Percentiles rank a stretch among this genome's conserved stretches.
Evolutionary conservation across 495 filamentous ascomycete genomes (phyloP).

Genomic region (Neurospora discreta): DNA sequence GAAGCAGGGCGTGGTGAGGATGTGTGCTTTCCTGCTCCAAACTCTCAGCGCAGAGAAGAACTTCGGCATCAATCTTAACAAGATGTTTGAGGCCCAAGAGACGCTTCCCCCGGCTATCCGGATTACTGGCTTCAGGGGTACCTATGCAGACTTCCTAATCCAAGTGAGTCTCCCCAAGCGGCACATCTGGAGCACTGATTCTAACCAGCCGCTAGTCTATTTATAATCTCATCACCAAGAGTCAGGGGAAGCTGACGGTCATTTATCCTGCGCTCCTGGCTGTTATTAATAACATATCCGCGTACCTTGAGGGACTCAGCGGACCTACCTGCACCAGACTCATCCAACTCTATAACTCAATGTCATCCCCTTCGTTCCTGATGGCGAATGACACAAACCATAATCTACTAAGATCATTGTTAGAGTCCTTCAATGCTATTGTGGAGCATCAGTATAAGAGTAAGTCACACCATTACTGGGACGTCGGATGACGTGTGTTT

Average conservation of each 20-base stretch:
- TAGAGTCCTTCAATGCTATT: slow-evolving; percentile 86
- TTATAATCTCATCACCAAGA: slow-evolving; percentile 81
- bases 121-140: slow-evolving; percentile 73
- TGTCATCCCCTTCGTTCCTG: slow-evolving; percentile 93
- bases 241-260: slow-evolving; percentile 81
- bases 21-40: slow-evolving; percentile 95
- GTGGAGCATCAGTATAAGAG: slow-evolving; percentile 85
- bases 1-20: slow-evolving; percentile 84
- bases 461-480: slow-evolving; percentile 25
- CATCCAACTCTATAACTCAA: slow-evolving; percentile 80
- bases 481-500: neutral
- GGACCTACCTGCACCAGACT: slow-evolving; percentile 68
- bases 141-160: slow-evolving; percentile 88
- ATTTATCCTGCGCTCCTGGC: slow-evolving; percentile 89
- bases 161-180: slow-evolving; percentile 49
- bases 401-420: slow-evolving; percentile 61
- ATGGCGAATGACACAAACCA: slow-evolving; percentile 93
- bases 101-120: slow-evolving; percentile 71
- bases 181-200: neutral
- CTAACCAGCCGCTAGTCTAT: slow-evolving; percentile 59
- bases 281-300: slow-evolving; percentile 84
- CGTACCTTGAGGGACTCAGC: slow-evolving; percentile 68
- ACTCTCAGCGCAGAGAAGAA: slow-evolving; percentile 88
- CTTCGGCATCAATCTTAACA: slow-evolving; percentile 84
- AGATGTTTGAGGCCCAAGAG: slow-evolving; percentile 80